These are phyloP conservation scores for Sistotremastrum niveocremeum DNA, from an alignment of 768 basidiomycete genomes.

Conservation along the genomic window DNA sequence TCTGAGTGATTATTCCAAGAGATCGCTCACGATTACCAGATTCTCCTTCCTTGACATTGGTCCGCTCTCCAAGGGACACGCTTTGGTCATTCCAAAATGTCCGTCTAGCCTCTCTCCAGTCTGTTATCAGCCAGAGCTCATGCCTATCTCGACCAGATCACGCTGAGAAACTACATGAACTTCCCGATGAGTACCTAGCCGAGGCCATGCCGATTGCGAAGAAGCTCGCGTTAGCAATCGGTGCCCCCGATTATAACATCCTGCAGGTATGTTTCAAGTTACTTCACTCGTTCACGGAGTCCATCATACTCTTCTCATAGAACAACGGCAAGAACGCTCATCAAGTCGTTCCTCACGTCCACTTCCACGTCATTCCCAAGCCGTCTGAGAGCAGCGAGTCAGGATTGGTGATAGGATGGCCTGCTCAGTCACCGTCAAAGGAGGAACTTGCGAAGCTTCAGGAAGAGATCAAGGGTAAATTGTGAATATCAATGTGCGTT, in stretches of 20 bases:
- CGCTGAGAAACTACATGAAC: constrained; percentile 69
- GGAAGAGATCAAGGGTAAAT: constrained; percentile 45
- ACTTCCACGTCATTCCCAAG: constrained; percentile 93
- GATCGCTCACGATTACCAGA: constrained; percentile 21
- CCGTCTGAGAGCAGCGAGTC: constrained; percentile 45
- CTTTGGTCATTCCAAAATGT: constrained; percentile 92
- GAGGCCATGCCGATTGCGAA: constrained; percentile 75
- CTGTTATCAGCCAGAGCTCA: background rate
- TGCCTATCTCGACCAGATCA: constrained; percentile 42
- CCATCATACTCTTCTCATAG: constrained; percentile 16
- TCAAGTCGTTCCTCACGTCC: constrained; percentile 72
- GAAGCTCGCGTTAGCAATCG: constrained; percentile 72
- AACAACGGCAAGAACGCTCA: constrained; percentile 57
- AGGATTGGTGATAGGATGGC: constrained; percentile 81
- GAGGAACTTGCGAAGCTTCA: constrained; percentile 48
- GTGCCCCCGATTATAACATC: constrained; percentile 73
- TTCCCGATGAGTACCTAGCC: constrained; percentile 72
- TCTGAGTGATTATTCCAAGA: background rate
- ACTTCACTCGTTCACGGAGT: background rate
- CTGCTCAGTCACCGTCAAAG: constrained; percentile 39
- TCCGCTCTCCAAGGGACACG: constrained; percentile 82
- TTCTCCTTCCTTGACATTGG: constrained; percentile 89
- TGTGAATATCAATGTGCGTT: constrained; percentile 17
- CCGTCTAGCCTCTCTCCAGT: constrained; percentile 1
- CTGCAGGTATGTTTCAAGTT: constrained; percentile 34